Evolutionary conservation across 768 basidiomycete genomes (phyloP).

Genomic region (Hysterangium stoloniferum): DNA sequence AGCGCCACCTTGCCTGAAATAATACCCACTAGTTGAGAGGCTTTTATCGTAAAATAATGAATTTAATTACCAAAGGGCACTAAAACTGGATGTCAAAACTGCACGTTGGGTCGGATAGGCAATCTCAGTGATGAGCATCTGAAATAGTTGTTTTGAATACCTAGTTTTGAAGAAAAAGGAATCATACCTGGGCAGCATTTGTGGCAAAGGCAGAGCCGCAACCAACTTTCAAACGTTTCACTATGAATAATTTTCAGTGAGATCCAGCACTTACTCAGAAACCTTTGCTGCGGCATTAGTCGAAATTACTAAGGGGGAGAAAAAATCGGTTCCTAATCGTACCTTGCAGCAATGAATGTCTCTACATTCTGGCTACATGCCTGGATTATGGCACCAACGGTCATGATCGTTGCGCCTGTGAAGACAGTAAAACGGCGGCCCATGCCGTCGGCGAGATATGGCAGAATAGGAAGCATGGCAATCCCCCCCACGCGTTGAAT

Average conservation of each 20-base stretch:
- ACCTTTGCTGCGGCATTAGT: constrained; percentile 9
- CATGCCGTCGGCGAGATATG: constrained; percentile 46
- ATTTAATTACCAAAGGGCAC: constrained; percentile 42
- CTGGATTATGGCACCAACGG: constrained; percentile 55
- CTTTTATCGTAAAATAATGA: neutral
- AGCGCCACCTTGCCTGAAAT: constrained; percentile 10
- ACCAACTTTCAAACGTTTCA: constrained; percentile 30
- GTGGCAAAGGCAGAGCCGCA: constrained; percentile 55
- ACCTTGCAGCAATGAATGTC: constrained; percentile 51
- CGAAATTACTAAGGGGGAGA: constrained; percentile 8
- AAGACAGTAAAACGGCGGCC: constrained; percentile 53
- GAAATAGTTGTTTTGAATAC: neutral
- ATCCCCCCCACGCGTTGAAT: constrained; percentile 15
- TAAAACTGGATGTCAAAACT: constrained; percentile 54
- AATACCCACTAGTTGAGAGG: neutral
- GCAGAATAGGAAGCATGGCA: constrained; percentile 31
- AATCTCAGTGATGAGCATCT: constrained; percentile 56
- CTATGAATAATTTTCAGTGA: neutral
- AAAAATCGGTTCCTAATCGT: no score
- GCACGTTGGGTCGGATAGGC: constrained; percentile 66
- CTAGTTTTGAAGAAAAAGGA: neutral
- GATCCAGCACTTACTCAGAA: constrained; percentile 16
- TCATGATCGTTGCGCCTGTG: constrained; percentile 52
- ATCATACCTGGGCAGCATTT: constrained; percentile 43
- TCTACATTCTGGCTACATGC: constrained; percentile 43